Base-by-base conservation (phyloP, 2,329 filamentous ascomycete genomes). In the Raffaelea deltoideospora region DNA sequence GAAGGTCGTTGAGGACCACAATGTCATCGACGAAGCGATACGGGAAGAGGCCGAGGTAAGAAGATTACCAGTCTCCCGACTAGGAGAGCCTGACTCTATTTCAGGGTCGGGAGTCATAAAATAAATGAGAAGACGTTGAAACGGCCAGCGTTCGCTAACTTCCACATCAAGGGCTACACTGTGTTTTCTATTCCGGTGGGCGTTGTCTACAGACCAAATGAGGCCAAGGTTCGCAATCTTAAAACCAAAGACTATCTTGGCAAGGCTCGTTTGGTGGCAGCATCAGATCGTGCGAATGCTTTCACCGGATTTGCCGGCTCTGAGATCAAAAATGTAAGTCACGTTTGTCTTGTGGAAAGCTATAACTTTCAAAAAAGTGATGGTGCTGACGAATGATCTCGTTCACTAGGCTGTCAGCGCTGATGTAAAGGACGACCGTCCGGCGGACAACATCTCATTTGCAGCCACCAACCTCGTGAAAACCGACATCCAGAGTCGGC, bases 161-260 rank as follows among this genome's bases (percentile, higher is more conserved):
- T 3, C 14, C 15, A 11, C 4, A 24, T 26, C 3, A 43, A 93
- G 82, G 90, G 88, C 33, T 98, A 98, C 53, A 96, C 90, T 1
- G 90, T 98, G 30, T 98, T 98, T 61, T 96, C 87, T 0, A 96
- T 96, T 37, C 90, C 90, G 1, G 87, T 96, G 11, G 90, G 90
- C 19, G 83, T 95, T 23, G 73, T 98, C 14, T 98, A 96, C 59
- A 71, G 90, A 40, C 90, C 90, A 18, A 96, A 95, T 53, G 87
- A 93, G 51, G 87, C 90, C 44, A 98, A 98, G 59, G 90, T 98
- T 47, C 92, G 92, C 60, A 98, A 98, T 52, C 65, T 98, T 50
- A 94, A 95, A 65, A 84, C 86, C 18, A 96, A 96, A 56, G 87
- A 98, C 53, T 98, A 98, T 50, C 75, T 98, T 4, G 90, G 90